These are phyloP conservation scores for Panaeolus cyanescens DNA, from an alignment of 768 basidiomycete genomes.

Conservation along the genomic window DNA sequence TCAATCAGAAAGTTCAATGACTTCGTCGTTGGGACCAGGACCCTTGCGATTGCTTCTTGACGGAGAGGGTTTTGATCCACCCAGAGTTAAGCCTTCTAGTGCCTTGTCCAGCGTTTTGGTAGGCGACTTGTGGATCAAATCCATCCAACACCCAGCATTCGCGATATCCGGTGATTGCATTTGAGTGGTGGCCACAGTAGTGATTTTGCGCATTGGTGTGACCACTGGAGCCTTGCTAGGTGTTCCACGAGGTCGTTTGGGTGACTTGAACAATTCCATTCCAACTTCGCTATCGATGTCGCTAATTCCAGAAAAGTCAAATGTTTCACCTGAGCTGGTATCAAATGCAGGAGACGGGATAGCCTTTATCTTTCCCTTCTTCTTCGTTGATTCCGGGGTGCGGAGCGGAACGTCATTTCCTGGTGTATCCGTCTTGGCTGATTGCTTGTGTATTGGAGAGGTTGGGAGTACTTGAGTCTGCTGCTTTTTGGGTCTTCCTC, in stretches of 20 bases:
- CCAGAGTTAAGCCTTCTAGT: background rate
- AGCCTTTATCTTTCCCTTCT: conserved; percentile 8
- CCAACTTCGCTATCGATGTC: conserved; percentile 7
- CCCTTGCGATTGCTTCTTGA: background rate
- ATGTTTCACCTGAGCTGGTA: conserved; percentile 22
- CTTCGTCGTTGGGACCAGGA: background rate
- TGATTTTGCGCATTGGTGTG: background rate
- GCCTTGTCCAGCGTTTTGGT: background rate
- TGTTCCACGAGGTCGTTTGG: background rate
- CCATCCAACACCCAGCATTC: background rate
- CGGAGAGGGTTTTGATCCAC: background rate
- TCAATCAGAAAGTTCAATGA: background rate
- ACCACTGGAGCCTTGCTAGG: background rate
- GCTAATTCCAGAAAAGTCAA: conserved; percentile 19
- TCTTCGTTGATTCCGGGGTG: background rate
- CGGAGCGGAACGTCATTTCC: background rate
- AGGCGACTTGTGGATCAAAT: background rate
- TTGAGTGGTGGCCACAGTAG: background rate
- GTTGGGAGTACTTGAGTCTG: background rate
- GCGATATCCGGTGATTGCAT: background rate
- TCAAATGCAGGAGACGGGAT: conserved; percentile 2
- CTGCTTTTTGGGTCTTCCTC: background rate
- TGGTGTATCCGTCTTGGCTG: background rate
- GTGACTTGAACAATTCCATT: background rate
- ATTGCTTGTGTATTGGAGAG: background rate